Evolutionary conservation across 768 basidiomycete species (phyloP), one percentile per base, ranked within the genome.

Genomic region (Serendipita vermifera): DNA sequence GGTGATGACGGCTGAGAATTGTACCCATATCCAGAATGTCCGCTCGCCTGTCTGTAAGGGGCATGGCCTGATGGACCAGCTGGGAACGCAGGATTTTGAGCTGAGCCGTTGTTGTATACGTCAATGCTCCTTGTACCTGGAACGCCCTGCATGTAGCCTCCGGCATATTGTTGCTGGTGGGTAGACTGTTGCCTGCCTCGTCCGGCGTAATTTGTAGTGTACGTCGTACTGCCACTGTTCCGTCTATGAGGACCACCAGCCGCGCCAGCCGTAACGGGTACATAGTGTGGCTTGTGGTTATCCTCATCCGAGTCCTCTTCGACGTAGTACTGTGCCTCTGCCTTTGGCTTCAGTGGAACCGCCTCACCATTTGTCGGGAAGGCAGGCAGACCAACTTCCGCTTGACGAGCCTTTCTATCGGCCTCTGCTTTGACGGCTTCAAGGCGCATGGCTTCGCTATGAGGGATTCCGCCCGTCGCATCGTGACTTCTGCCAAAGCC

Each of bases 381-480:
- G 6, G 83, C 76, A 7, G 87, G 86, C 1, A 91, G 66, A 15
- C 88, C 88, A 56, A 72, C 71, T 69, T 87, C 86, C 59, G 33
- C 39, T 60, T 81, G 81, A 32, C 75, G 75, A 11, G 83, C 83
- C 65, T 88, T 90, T 59, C 88, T 77, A 62, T 91, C 87, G 4
- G 78, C 82, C 65, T 90, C 88, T 6, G 88, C 87, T 64, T 87
- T 88, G 62, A 91, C 80, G 14, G 87, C 87, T 60, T 88, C 86
- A 57, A 91, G 69, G 27, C 85, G 83, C 75, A 87, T 70, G 64
- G 78, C 79, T 1, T 89, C 85, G 2, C 74, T 60, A 24, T 61
- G 63, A 3, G 64, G 59, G 22, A 59, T 53, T 33, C 68, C 59
- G 31, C 69, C 66, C 20, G 41, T 58, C 14, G 33, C 59, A 22